Evolutionary conservation across 768 basidiomycete species (phyloP).

Genomic region (Termitomyces sp.): DNA sequence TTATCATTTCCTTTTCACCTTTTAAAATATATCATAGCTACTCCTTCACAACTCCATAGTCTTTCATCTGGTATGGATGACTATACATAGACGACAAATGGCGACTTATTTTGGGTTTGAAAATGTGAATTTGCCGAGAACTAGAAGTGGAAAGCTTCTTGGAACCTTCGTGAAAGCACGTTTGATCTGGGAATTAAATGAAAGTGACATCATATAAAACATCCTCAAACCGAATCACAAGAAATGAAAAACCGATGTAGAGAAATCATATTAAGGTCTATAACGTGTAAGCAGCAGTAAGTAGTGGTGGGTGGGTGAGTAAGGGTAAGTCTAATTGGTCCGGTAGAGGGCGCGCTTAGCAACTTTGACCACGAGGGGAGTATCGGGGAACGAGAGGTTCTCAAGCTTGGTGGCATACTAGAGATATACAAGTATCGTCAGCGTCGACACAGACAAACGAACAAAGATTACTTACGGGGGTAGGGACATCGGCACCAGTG

Average conservation of each 20-base stretch:
- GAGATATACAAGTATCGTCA: slow-evolving; percentile 10
- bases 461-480: slow-evolving; percentile 62
- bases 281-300: slow-evolving; percentile 4
- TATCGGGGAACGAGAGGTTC: slow-evolving; percentile 90
- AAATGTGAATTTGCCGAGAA: neutral
- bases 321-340: slow-evolving; percentile 58
- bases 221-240: neutral
- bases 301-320: neutral
- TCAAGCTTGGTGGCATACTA: slow-evolving; percentile 93
- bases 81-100: neutral
- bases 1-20: neutral
- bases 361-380: slow-evolving; percentile 87
- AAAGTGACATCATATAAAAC: neutral
- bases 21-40: neutral
- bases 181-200: neutral
- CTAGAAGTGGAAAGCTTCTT: neutral
- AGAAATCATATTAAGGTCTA: slow-evolving; percentile 14
- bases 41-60: no score
- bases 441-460: slow-evolving; percentile 2
- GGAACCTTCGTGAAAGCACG: neutral
- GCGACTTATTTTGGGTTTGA: neutral
- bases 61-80: neutral
- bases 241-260: neutral
- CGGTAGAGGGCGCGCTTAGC: slow-evolving; percentile 91
- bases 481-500: slow-evolving; percentile 96